phyloP scores from a whole-genome alignment of 768 basidiomycete species.

The Trametes maxima region DNA sequence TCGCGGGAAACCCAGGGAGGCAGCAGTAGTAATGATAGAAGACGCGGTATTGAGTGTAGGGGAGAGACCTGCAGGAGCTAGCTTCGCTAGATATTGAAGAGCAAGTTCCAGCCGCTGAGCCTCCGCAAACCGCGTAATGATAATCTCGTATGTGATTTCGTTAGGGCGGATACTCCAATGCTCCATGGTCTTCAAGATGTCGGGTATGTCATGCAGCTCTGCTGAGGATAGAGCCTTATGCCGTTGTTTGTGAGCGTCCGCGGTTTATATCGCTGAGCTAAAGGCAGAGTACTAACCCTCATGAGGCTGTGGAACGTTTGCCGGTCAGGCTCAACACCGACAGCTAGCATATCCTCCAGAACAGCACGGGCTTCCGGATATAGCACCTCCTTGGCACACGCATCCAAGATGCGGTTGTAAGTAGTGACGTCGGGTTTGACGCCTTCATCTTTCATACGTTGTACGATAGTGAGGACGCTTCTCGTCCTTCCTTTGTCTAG shows the following conservation, averaged over 20 bases:
- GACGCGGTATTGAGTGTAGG: conserved; percentile 54
- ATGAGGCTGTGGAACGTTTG: conserved; percentile 63
- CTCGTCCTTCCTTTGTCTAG: conserved; percentile 40
- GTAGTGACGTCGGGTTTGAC: conserved; percentile 55
- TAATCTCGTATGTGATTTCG: conserved; percentile 51
- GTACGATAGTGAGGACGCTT: conserved; percentile 47
- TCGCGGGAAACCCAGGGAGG: conserved; percentile 55
- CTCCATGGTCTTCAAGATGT: conserved; percentile 58
- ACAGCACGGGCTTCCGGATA: conserved; percentile 63
- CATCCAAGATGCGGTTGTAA: conserved; percentile 59
- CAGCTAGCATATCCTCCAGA: conserved; percentile 65
- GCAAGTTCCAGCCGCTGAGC: conserved; percentile 65
- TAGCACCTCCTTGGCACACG: conserved; percentile 46
- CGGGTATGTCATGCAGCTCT: conserved; percentile 9
- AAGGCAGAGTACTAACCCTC: conserved; percentile 42
- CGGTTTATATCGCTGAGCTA: background rate
- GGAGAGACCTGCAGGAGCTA: conserved; percentile 53
- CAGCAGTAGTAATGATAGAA: conserved; percentile 54
- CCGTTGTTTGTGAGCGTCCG: background rate
- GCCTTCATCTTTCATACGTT: conserved; percentile 58
- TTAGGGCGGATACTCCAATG: conserved; percentile 51
- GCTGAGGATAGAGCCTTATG: background rate
- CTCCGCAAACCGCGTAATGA: conserved; percentile 50
- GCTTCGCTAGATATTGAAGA: conserved; percentile 59
- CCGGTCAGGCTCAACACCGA: conserved; percentile 50